Conservation (phyloP, 768 basidiomycete genomes). For the Megacollybia marginata region DNA sequence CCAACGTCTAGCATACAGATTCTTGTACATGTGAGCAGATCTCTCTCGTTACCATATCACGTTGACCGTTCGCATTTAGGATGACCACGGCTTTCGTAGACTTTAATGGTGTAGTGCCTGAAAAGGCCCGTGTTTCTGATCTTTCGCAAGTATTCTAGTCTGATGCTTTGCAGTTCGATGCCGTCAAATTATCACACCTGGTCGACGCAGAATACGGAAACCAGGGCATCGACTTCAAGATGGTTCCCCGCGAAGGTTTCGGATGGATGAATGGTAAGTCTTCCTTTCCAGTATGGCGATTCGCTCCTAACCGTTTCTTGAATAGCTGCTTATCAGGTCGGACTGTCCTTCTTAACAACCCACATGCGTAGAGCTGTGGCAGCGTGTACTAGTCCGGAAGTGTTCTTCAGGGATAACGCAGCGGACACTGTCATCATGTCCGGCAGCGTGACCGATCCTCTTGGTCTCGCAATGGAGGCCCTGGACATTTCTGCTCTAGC, state of each 20-base stretch:
- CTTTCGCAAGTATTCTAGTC: background rate
- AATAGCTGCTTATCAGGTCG: slow-evolving; percentile 90
- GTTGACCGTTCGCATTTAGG: slow-evolving; percentile 29
- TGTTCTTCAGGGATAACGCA: slow-evolving; percentile 62
- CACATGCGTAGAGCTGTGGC: slow-evolving; percentile 96
- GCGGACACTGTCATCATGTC: slow-evolving; percentile 28
- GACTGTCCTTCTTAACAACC: slow-evolving; percentile 86
- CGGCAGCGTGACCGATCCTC: slow-evolving; percentile 42
- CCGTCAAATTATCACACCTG: slow-evolving; percentile 89
- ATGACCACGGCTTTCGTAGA: slow-evolving; percentile 94
- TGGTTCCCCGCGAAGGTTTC: slow-evolving; percentile 95
- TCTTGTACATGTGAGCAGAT: slow-evolving; percentile 81
- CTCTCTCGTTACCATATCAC: background rate
- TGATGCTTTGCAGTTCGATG: slow-evolving; percentile 64
- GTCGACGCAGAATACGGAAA: slow-evolving; percentile 98
- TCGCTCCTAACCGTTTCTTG: background rate
- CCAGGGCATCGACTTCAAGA: slow-evolving; percentile 95
- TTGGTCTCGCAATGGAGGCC: slow-evolving; percentile 58
- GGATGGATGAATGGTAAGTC: slow-evolving; percentile 94
- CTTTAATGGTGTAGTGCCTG: slow-evolving; percentile 96
- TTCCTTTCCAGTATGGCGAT: background rate
- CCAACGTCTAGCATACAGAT: slow-evolving; percentile 88
- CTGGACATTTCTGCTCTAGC: slow-evolving; percentile 22
- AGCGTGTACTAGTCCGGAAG: slow-evolving; percentile 87
- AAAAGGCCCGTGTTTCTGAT: slow-evolving; percentile 56